Percentiles rank a stretch among this genome's conserved stretches.
Conservation (phyloP, 1,139 yeast species). For the Debaryomyces robertsiae region DNA sequence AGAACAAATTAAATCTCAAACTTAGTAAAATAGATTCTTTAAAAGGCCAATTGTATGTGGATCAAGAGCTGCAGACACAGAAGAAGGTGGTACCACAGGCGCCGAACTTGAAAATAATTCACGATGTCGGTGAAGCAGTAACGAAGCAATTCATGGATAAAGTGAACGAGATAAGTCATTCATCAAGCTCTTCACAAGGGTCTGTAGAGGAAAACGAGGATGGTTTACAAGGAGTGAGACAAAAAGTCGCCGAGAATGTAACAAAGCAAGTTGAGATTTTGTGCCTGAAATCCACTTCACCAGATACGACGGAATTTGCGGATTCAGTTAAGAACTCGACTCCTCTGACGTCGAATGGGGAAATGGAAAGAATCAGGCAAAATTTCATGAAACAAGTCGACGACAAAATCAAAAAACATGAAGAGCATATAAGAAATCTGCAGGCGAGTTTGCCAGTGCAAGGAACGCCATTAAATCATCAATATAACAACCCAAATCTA, state of each 20-base stretch:
- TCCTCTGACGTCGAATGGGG: constrained; percentile 15
- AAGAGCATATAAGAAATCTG: constrained; percentile 14
- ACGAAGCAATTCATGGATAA: constrained; percentile 27
- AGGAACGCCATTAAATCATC: neutral
- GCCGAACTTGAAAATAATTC: constrained; percentile 22
- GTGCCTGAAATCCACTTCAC: constrained; percentile 20
- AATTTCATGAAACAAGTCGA: constrained; percentile 26
- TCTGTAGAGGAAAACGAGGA: constrained; percentile 14
- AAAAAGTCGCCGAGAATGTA: constrained; percentile 26
- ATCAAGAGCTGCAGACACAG: neutral
- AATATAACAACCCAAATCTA: neutral
- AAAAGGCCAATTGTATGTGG: constrained; percentile 3
- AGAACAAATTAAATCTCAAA: constrained; percentile 4
- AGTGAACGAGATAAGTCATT: constrained; percentile 25
- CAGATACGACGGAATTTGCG: constrained; percentile 11
- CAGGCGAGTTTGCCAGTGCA: constrained; percentile 1
- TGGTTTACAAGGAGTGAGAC: constrained; percentile 22
- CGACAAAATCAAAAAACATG: constrained; percentile 22
- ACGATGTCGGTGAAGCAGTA: constrained; percentile 28
- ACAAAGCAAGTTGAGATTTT: constrained; percentile 25
- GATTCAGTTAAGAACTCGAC: constrained; percentile 8
- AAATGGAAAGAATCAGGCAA: constrained; percentile 21
- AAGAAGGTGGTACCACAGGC: neutral
- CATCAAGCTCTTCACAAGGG: constrained; percentile 18
- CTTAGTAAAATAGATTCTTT: constrained; percentile 5